Base-by-base conservation (phyloP, 2,329 filamentous ascomycete genomes). In the Colletotrichum chlorophyti region DNA sequence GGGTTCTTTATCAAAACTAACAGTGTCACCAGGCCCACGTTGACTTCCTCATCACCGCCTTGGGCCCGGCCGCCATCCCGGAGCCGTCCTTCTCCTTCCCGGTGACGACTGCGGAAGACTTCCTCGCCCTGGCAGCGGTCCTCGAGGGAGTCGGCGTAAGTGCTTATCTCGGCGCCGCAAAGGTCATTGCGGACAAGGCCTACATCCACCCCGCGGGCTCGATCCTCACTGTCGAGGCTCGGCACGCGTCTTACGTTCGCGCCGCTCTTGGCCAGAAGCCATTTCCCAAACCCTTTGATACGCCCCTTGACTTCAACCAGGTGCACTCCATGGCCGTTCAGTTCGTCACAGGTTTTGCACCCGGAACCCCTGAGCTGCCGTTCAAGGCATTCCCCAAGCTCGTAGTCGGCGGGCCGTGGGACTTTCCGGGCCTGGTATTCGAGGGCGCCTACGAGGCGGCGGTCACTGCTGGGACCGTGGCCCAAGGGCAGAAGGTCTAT, bases 81-180 rank as follows among this genome's bases (percentile, higher is more conserved):
- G 76, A 45, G 71, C 61, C 61, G 3, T 48, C 45, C 47, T 81
- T 78, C 26, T 83, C 83, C 17, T 87, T 87, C 72, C 79, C 81
- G 17, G 74, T 76, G 58, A 85, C 84, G 54, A 77, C 81, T 58
- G 79, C 80, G 68, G 80, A 83, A 58, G 75, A 75, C 27, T 87
- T 87, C 72, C 74, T 90, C 1, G 82, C 80, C 4, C 87, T 86
- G 1, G 86, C 83, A 21, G 81, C 81, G 52, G 85, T 91, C 66
- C 76, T 90, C 21, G 81, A 88, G 55, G 87, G 89, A 65, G 80
- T 87, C 24, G 81, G 87, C 8, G 87, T 90, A 73, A 83, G 81
- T 2, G 76, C 87, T 4, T 88, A 87, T 74, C 75, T 90, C 41
- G 84, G 85, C 41, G 86, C 85, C 15, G 86, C 86, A 6, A 79